These are phyloP conservation scores for Rhytidiadelphus loreus DNA, from an alignment of 225 moss, liverwort and hornwort genomes.

Conservation along the genomic window DNA sequence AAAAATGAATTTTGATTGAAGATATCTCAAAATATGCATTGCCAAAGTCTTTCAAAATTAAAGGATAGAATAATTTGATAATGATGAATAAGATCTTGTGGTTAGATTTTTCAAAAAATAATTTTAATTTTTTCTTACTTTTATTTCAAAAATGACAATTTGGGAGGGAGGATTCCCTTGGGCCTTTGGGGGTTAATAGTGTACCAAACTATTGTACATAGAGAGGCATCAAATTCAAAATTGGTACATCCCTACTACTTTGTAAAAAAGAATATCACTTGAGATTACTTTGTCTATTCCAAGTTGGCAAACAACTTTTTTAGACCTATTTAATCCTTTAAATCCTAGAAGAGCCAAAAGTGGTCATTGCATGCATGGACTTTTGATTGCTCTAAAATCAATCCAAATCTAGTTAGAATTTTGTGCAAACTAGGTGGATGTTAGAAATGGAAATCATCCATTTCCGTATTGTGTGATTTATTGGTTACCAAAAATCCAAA, in stretches of 20 bases:
- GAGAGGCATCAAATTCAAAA: background rate
- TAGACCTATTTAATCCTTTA: background rate
- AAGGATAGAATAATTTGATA: background rate
- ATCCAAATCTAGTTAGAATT: background rate
- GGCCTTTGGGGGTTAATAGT: background rate
- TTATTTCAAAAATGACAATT: background rate
- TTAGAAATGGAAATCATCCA: too few relatives aligned
- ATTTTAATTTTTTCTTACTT: background rate
- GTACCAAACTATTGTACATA: background rate
- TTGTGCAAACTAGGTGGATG: background rate
- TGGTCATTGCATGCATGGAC: background rate
- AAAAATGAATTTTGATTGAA: background rate
- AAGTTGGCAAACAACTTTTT: background rate
- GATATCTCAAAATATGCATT: background rate
- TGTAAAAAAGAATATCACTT: too few relatives aligned
- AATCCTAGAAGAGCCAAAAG: background rate
- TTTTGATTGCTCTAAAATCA: background rate
- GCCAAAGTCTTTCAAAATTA: background rate
- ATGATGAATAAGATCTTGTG: background rate
- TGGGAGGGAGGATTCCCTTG: background rate
- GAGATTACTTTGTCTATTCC: background rate
- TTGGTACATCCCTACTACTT: fast-evolving
- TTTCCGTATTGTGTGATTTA: too few relatives aligned
- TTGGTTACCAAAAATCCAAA: too few relatives aligned
- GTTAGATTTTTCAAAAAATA: background rate